Percentiles rank a stretch among this genome's conserved stretches.
Evolutionary conservation across 108 stramenopile species (phyloP).

Genomic region (Hondaea fermentalgiana): DNA sequence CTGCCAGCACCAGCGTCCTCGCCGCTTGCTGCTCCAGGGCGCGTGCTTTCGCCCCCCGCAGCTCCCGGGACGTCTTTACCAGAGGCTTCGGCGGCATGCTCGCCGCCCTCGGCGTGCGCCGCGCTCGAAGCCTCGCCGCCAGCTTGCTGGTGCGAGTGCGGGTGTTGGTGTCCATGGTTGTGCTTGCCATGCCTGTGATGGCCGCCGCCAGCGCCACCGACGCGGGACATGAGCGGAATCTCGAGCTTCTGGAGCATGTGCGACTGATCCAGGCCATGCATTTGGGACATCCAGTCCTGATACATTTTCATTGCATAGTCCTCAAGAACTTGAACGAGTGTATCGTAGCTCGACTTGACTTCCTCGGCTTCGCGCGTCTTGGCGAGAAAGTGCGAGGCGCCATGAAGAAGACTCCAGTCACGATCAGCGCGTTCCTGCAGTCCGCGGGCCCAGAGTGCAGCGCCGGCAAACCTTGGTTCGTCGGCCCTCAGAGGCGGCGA

Average conservation of each 20-base stretch:
- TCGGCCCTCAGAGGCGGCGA: constrained; percentile 47
- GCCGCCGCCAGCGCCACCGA: background rate
- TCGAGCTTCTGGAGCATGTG: constrained; percentile 39
- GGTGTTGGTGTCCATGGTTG: background rate
- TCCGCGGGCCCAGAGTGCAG: constrained; percentile 55
- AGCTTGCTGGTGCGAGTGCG: background rate
- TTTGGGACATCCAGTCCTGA: constrained; percentile 44
- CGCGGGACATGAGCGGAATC: constrained; percentile 41
- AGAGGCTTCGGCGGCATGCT: background rate
- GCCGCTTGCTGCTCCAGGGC: background rate
- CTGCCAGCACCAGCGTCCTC: background rate
- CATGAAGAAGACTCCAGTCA: background rate
- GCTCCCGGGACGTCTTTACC: background rate
- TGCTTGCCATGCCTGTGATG: background rate
- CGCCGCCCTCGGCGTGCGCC: background rate
- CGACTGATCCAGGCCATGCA: constrained; percentile 25
- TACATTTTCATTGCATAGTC: constrained; percentile 47
- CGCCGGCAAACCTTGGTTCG: constrained; percentile 54
- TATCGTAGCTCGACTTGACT: constrained; percentile 38
- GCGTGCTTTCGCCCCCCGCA: background rate
- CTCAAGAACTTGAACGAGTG: constrained; percentile 37
- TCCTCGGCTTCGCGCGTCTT: constrained; percentile 29
- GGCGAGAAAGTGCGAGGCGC: constrained; percentile 28
- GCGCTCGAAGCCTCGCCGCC: background rate
- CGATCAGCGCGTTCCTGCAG: background rate